phyloP scores from a whole-genome alignment of 78 protist species.

The Blattamonas nauphoetae region DNA sequence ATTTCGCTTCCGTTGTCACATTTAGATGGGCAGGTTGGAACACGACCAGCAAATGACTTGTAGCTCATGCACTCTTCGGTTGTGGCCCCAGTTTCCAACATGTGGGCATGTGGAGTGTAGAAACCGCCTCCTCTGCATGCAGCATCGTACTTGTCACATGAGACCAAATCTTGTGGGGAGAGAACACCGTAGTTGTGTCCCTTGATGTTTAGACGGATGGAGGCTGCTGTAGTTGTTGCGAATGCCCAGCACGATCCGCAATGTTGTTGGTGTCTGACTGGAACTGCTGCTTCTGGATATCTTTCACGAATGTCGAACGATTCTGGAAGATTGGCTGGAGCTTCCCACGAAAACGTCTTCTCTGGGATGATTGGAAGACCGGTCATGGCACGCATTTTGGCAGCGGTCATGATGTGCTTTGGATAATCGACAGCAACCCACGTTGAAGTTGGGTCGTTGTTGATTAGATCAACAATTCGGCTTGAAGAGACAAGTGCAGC shows the following conservation, averaged over 20 bases:
- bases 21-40: slow-evolving; percentile 10
- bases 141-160: slow-evolving; percentile 4
- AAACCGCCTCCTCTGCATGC: slow-evolving; percentile 20
- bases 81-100: neutral
- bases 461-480: neutral
- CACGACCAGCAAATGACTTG: slow-evolving; percentile 1
- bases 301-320: neutral
- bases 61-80: slow-evolving; percentile 18
- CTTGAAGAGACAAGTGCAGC: too few species aligned
- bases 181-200: neutral
- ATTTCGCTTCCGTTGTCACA: neutral
- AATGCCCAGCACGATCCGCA: slow-evolving; percentile 50
- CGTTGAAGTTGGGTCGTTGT: neutral
- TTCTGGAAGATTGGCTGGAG: neutral
- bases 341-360: neutral
- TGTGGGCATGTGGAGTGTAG: neutral
- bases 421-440: neutral
- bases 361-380: neutral
- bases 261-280: slow-evolving; percentile 24
- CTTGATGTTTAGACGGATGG: neutral
- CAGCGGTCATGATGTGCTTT: neutral
- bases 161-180: slow-evolving; percentile 22
- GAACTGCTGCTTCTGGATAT: neutral
- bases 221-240: slow-evolving; percentile 14
- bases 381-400: neutral